phyloP scores from a whole-genome alignment of 768 basidiomycete species.

The Pulveroboletus sp. region DNA sequence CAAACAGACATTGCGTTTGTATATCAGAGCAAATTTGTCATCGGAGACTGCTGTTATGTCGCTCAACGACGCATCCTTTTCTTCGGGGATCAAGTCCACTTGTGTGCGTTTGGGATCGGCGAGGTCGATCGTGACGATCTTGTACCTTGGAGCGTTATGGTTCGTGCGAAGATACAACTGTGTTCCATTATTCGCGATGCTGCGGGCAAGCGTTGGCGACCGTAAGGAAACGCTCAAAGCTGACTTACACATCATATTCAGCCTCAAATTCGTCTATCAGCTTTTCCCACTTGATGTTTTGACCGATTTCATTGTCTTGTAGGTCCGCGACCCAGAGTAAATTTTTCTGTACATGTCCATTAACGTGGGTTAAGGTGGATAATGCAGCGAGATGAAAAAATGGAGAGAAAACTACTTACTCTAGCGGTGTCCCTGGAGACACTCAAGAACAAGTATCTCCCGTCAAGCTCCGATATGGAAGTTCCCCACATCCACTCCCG shows the following conservation, averaged over 20 bases:
- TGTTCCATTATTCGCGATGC: constrained; percentile 60
- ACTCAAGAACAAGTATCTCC: constrained; percentile 55
- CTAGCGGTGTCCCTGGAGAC: constrained; percentile 57
- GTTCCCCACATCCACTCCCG: constrained; percentile 62
- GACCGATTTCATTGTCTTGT: constrained; percentile 51
- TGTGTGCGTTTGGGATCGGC: constrained; percentile 43
- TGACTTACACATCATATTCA: constrained; percentile 56
- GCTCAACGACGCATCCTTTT: constrained; percentile 56
- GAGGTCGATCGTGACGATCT: constrained; percentile 61
- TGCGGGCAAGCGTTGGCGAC: constrained; percentile 24
- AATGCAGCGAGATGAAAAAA: not conserved
- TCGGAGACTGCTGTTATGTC: constrained; percentile 43
- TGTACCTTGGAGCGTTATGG: constrained; percentile 59
- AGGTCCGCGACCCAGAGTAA: constrained; percentile 71
- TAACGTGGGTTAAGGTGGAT: not conserved
- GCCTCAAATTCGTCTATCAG: constrained; percentile 65
- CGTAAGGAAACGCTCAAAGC: not conserved
- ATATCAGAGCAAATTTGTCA: constrained; percentile 56
- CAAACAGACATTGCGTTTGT: constrained; percentile 64
- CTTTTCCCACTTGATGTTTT: constrained; percentile 68
- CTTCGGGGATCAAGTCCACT: constrained; percentile 65
- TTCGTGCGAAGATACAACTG: constrained; percentile 64
- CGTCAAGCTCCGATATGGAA: constrained; percentile 55
- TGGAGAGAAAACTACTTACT: constrained; percentile 34
- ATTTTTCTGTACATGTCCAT: constrained; percentile 53